These are phyloP conservation scores for Ceratocystis diversiconidia DNA, from an alignment of 2,329 filamentous ascomycete species.

Conservation along the genomic window DNA sequence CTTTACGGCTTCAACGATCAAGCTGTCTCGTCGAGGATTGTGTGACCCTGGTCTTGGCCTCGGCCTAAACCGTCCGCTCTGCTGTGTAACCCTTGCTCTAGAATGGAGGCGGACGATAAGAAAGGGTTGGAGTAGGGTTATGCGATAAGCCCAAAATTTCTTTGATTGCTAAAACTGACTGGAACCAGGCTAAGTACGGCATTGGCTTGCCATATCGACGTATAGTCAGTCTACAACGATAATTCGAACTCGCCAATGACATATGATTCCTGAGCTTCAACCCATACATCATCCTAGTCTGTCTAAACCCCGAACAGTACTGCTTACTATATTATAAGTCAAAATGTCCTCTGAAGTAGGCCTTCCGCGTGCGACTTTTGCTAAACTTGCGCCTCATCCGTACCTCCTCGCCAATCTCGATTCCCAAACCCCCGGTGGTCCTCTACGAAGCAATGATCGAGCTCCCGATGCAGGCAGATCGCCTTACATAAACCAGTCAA, in stretches of 20 bases:
- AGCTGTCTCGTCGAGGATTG: no score
- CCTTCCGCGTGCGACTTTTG: conserved; percentile 56
- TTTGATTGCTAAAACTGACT: neutral
- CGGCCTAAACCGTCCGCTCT: no score
- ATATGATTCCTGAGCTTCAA: neutral
- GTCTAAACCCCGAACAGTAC: no score
- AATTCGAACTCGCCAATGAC: no score
- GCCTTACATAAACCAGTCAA: conserved; percentile 67
- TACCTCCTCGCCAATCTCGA: conserved; percentile 83
- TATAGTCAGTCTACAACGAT: neutral
- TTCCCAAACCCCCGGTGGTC: conserved; percentile 26
- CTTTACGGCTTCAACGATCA: no score
- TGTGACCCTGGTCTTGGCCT: no score
- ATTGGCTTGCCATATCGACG: neutral
- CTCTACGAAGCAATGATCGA: conserved; percentile 71
- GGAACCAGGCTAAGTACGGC: neutral
- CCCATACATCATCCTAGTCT: neutral
- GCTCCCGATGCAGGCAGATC: conserved; percentile 52
- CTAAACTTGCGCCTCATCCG: conserved; percentile 75
- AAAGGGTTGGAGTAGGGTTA: neutral
- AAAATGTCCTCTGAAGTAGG: conserved; percentile 26
- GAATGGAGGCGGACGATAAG: neutral
- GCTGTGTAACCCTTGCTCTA: neutral
- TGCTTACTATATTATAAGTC: neutral
- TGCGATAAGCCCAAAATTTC: conserved; percentile 6